phyloP scores from a whole-genome alignment of 2,329 filamentous ascomycete genomes.

The Herpotrichia juniperi region DNA sequence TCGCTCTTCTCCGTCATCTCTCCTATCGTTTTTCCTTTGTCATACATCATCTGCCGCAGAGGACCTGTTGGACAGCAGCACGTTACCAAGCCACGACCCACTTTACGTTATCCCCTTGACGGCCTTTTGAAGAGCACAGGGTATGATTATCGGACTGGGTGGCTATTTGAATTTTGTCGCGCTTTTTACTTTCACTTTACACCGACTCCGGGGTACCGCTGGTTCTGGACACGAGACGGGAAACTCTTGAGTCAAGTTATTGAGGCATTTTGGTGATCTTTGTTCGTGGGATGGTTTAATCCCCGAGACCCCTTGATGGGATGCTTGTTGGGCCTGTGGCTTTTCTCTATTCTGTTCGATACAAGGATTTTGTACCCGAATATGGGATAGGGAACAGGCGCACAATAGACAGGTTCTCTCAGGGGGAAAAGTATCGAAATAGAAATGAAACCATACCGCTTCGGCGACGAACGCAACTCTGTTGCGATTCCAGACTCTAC shows the following conservation, averaged over 20 bases:
- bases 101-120: neutral
- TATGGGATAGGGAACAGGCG: too few relatives aligned
- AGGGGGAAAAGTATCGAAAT: neutral
- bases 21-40: constrained; percentile 15
- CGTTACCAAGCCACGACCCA: neutral
- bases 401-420: neutral
- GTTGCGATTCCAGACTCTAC: too few relatives aligned
- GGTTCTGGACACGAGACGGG: too few relatives aligned
- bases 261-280: neutral
- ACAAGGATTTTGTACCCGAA: neutral
- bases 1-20: neutral
- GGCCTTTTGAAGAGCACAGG: constrained; percentile 1
- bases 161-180: constrained; percentile 20
- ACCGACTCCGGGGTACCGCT: too few relatives aligned
- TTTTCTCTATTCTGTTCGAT: neutral
- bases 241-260: neutral
- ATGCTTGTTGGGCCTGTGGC: neutral
- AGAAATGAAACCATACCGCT: too few relatives aligned
- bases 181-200: neutral
- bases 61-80: neutral
- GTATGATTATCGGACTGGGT: constrained; percentile 14
- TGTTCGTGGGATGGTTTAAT: neutral
- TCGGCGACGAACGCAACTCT: neutral
- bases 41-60: neutral
- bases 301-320: neutral